Base-by-base conservation (phyloP, 495 filamentous ascomycete genomes). In the Peziza echinospora region DNA sequence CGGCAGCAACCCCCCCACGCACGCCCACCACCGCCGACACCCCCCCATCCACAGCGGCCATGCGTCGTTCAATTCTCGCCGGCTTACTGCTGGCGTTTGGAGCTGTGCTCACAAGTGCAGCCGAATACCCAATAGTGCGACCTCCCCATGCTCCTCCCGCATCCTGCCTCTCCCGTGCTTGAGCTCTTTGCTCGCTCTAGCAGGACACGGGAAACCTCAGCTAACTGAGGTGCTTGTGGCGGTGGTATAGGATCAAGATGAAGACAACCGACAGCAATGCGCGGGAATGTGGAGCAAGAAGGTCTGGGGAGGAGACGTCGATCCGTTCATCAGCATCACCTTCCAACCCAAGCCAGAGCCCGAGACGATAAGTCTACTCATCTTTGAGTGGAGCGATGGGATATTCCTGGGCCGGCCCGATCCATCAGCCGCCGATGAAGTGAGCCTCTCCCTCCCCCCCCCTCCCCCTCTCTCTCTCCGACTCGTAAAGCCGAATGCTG, bases 281-380 rank as follows among this genome's bases (percentile, higher is more conserved):
- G 78, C 82, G 59, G 89, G 89, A 64, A 96, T 99, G 89, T 99
- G 96, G 65, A 86, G 78, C 62, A 77, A 71, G 57, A 82, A 76
- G 53, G 65, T 78, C 17, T 99, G 89, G 89, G 83, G 84, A 50
- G 89, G 89, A 54, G 73, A 71, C 25, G 69, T 82, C 44, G 82
- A 94, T 50, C 91, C 89, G 8, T 86, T 78, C 65, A 92, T 99
- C 61, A 67, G 78, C 49, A 73, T 80, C 51, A 86, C 79, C 60
- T 93, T 93, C 43, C 74, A 78, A 54, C 62, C 69, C 21, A 60
- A 70, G 45, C 67, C 68, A 40, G 66, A 71, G 43, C 44, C 56
- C 26, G 80, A 92, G 10, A 64, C 82, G 22, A 80, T 84, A 46
- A 87, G 82, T 60, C 66, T 99, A 53, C 69, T 93, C 13, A 77